Percentiles rank a stretch among this genome's conserved stretches.
Conservation (phyloP, 2,329 filamentous ascomycete genomes). For the Neocucurbitaria cava region DNA sequence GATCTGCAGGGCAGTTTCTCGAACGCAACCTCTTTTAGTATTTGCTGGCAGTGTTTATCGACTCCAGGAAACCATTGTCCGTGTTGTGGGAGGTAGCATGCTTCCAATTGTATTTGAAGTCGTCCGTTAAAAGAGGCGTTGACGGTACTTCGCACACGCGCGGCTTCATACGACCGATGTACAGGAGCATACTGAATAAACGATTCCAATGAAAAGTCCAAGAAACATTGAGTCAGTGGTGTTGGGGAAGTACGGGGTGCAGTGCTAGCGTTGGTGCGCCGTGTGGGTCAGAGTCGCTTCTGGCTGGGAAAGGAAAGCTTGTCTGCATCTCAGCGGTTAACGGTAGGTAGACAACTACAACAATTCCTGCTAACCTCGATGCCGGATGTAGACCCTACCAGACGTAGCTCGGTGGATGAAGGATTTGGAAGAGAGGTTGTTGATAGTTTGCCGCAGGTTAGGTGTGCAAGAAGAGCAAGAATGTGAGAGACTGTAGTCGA, state of each 20-base stretch:
- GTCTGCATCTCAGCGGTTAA: neutral
- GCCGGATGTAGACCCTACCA: no score
- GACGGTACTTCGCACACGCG: neutral
- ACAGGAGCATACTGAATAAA: neutral
- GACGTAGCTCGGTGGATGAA: no score
- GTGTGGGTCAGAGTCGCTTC: conserved; percentile 2
- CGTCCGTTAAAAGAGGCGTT: neutral
- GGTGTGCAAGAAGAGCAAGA: no score
- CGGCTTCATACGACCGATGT: conserved; percentile 5
- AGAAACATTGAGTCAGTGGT: neutral
- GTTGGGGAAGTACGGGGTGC: conserved; percentile 14
- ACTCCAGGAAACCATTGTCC: neutral
- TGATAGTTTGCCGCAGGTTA: no score
- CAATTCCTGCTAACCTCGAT: neutral
- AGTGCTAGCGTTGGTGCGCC: neutral
- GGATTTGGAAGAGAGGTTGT: no score
- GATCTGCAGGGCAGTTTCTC: neutral
- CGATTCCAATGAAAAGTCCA: neutral
- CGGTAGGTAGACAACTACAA: neutral
- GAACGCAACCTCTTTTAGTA: neutral
- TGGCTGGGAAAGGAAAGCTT: conserved; percentile 9
- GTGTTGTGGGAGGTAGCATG: no score
- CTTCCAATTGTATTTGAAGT: no score
- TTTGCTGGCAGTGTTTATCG: neutral
- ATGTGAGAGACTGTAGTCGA: no score